A percentile compares a stretch with the other conserved stretches of the same genome.
Conservation (phyloP, 1,139 yeast genomes). For the Blastobotrys capitulatus region DNA sequence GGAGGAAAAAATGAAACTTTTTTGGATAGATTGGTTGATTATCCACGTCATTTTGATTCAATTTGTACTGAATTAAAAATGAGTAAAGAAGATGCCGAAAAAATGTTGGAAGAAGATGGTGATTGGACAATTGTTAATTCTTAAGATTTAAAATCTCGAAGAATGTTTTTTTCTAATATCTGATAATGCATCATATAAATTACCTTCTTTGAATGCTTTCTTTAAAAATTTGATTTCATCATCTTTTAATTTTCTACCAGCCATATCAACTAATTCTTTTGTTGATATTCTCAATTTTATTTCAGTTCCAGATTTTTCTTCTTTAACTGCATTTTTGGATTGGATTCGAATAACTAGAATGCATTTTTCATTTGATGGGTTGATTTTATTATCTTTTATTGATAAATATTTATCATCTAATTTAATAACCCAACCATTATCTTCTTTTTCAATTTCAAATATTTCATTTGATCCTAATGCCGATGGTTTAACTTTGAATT, state of each 20-base stretch:
- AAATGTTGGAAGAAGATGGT: conserved; percentile 23
- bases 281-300: conserved; percentile 21
- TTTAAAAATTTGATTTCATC: conserved; percentile 29
- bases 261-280: conserved; percentile 26
- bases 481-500: conserved; percentile 31
- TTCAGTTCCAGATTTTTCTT: conserved; percentile 24
- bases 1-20: conserved; percentile 36
- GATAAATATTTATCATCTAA: conserved; percentile 1
- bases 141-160: conserved; percentile 27
- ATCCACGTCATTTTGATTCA: conserved; percentile 62
- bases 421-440: conserved; percentile 23
- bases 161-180: conserved; percentile 34
- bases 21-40: conserved; percentile 46
- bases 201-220: conserved; percentile 36
- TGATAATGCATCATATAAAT: conserved; percentile 40
- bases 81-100: conserved; percentile 47
- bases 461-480: conserved; percentile 39
- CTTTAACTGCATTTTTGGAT: conserved; percentile 16
- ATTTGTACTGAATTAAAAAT: conserved; percentile 64
- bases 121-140: conserved; percentile 29
- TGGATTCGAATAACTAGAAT: conserved; percentile 17
- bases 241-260: conserved; percentile 33
- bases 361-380: neutral
- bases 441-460: conserved; percentile 25
- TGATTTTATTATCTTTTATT: conserved; percentile 7